Conservation (phyloP, 1,284 basidiomycete species). For the Sutorius eximius region DNA sequence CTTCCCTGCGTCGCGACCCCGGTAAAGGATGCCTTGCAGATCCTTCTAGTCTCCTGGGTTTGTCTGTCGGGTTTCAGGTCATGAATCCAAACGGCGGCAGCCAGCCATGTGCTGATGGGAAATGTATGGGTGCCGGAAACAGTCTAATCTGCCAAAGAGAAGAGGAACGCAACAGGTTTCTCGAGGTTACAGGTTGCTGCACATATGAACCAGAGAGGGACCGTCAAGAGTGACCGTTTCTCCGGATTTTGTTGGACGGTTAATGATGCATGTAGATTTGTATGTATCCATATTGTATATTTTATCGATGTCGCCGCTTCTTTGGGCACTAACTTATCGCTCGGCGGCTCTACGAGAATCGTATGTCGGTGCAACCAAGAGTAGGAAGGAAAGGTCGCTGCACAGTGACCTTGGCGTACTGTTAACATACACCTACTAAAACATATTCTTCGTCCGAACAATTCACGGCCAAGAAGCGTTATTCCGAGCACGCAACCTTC, state of each 20-base stretch:
- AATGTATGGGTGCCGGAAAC: slow-evolving; percentile 38
- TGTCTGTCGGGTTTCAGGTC: slow-evolving; percentile 11
- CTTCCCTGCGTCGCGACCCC: slow-evolving; percentile 28
- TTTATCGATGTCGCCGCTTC: background rate
- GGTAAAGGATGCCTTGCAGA: slow-evolving; percentile 36
- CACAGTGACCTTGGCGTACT: background rate
- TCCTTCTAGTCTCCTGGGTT: slow-evolving; percentile 31
- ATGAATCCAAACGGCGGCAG: slow-evolving; percentile 10
- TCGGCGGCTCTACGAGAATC: no score
- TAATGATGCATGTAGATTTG: slow-evolving; percentile 10
- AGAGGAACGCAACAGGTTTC: slow-evolving; percentile 44
- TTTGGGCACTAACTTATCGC: no score
- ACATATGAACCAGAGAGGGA: slow-evolving; percentile 43
- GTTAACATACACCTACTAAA: background rate
- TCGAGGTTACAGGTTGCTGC: slow-evolving; percentile 47
- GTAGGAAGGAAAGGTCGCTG: background rate
- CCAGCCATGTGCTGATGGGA: slow-evolving; percentile 33
- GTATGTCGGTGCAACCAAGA: background rate
- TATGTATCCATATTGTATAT: slow-evolving; percentile 14
- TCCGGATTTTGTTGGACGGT: background rate
- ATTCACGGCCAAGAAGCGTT: background rate
- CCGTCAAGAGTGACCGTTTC: slow-evolving; percentile 5
- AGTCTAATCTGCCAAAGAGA: slow-evolving; percentile 43
- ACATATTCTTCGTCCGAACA: background rate
- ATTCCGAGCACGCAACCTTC: background rate